These are phyloP conservation scores for Hyparrhenia diplandra DNA, from an alignment of 176 grass and related monocot genomes.

Conservation along the genomic window DNA sequence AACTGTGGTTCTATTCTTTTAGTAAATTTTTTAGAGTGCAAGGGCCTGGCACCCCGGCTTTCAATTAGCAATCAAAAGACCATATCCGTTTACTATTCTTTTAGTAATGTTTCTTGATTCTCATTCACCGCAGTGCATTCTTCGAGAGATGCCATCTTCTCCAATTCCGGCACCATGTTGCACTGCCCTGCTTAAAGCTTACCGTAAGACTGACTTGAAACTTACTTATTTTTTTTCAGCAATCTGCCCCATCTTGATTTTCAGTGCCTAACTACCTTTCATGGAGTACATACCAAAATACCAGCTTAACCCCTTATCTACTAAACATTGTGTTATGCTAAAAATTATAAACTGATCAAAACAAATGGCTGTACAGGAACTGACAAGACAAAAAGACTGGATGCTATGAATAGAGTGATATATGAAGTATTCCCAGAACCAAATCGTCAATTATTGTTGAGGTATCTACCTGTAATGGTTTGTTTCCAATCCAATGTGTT, in stretches of 20 bases:
- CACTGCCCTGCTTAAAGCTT: conserved; percentile 77
- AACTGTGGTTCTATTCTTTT: conserved; percentile 8
- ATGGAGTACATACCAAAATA: conserved; percentile 24
- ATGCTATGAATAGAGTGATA: conserved; percentile 66
- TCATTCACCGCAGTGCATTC: conserved; percentile 60
- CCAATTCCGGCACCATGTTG: conserved; percentile 82
- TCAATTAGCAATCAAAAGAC: too few relatives aligned
- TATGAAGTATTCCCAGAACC: conserved; percentile 88
- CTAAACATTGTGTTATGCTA: conserved; percentile 9
- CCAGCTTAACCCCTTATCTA: neutral
- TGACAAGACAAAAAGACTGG: conserved; percentile 54
- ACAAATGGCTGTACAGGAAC: conserved; percentile 52
- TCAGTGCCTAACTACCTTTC: conserved; percentile 9
- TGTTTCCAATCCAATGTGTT: conserved; percentile 23
- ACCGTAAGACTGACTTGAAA: conserved; percentile 57
- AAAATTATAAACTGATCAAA: conserved; percentile 28
- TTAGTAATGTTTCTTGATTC: conserved; percentile 25
- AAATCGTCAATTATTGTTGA: conserved; percentile 70
- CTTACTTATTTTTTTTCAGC: conserved; percentile 21
- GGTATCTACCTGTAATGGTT: conserved; percentile 37
- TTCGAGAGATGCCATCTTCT: conserved; percentile 80
- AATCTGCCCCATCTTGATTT: conserved; percentile 4
- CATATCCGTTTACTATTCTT: too few relatives aligned
- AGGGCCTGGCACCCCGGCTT: too few relatives aligned
- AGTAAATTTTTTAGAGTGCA: too few relatives aligned